Base-by-base conservation (phyloP, 2,329 filamentous ascomycete species). In the Hypoxylon sp. region DNA sequence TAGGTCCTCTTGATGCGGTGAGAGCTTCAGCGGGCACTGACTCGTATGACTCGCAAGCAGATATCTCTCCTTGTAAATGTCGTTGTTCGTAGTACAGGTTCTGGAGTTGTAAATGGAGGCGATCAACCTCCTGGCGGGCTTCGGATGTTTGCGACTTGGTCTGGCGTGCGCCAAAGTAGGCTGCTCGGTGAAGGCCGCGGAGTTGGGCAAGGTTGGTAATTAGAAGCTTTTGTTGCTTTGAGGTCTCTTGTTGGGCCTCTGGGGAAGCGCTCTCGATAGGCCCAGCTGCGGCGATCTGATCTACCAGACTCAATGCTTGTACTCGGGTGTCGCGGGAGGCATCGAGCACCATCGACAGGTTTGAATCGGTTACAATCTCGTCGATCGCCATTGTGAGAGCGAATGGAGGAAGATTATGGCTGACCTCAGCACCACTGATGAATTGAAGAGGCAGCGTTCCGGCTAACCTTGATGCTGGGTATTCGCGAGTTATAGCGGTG, bases 1-100 rank as follows among this genome's bases (percentile, higher is more conserved):
- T 59, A 68, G 22, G 44, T 61, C n/a, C 11, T 33, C n/a, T 29
- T 29, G 19, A 54, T 2, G 29, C 2, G 35, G 22, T 14, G 17
- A 17, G 22, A 31, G 31, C 9, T 55, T 42, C 47, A 47, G 26
- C 24, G 62, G 48, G 24, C 11, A 87, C 92, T 69, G 83, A 97
- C 94, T 97, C 93, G 75, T 97, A 98, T 57, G 91, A 92, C 78
- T 97, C 93, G 79, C 96, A 98, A 8, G 93, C 94, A 0, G 88
- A 85, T 68, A 99, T 98, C 81, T 99, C 96, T 53, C 93, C 93
- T 71, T 92, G 90, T 60, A 99, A 83, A 80, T 98, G 94, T 60
- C 93, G 87, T 82, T 98, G 94, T 80, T 99, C 95, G 78, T 99
- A 99, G 80, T 96, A 97, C 6, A 99, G 84, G 77, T 99, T 99